Evolutionary conservation across 2,329 filamentous ascomycete species (phyloP).

Genomic region (Byssothecium circinans): DNA sequence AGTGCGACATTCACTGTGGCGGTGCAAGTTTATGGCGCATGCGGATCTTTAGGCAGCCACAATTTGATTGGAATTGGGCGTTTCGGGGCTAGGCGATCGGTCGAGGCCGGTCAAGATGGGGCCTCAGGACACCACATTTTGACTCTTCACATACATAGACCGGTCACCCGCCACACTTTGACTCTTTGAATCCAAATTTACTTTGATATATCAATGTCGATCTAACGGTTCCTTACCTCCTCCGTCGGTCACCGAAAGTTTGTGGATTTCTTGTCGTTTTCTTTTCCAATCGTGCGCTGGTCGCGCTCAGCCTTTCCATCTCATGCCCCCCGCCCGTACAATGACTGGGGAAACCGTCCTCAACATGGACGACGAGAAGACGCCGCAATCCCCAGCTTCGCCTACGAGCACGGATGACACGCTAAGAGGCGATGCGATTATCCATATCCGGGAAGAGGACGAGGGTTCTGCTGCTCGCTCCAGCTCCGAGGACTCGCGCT

Average conservation of each 20-base stretch:
- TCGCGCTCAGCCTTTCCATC: conserved; percentile 14
- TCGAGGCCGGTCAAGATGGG: conserved; percentile 11
- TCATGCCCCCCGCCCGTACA: conserved; percentile 32
- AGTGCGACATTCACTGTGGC: conserved; percentile 20
- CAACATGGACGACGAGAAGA: conserved; percentile 25
- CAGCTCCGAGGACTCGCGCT: conserved; percentile 15
- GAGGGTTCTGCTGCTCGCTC: conserved; percentile 12
- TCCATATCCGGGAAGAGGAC: conserved; percentile 30
- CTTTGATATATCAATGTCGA: conserved; percentile 16
- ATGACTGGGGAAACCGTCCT: conserved; percentile 38
- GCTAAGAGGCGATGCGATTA: conserved; percentile 34
- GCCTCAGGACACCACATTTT: conserved; percentile 10
- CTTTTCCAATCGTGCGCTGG: conserved; percentile 10
- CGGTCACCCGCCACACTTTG: conserved; percentile 25
- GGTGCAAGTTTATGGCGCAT: conserved; percentile 16
- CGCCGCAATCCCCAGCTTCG: conserved; percentile 27
- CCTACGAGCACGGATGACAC: conserved; percentile 35
- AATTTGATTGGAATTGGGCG: conserved; percentile 20
- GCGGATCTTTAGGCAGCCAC: conserved; percentile 16
- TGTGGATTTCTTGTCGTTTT: conserved; percentile 8
- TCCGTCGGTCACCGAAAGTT: conserved; percentile 7
- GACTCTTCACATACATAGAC: conserved; percentile 25
- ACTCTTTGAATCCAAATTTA: conserved; percentile 7
- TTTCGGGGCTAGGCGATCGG: conserved; percentile 19
- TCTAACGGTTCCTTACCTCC: conserved; percentile 13